Percentiles rank a stretch among this genome's conserved stretches.
Evolutionary conservation across 2,329 filamentous ascomycete genomes (phyloP).

Genomic region (Fusarium clavum): DNA sequence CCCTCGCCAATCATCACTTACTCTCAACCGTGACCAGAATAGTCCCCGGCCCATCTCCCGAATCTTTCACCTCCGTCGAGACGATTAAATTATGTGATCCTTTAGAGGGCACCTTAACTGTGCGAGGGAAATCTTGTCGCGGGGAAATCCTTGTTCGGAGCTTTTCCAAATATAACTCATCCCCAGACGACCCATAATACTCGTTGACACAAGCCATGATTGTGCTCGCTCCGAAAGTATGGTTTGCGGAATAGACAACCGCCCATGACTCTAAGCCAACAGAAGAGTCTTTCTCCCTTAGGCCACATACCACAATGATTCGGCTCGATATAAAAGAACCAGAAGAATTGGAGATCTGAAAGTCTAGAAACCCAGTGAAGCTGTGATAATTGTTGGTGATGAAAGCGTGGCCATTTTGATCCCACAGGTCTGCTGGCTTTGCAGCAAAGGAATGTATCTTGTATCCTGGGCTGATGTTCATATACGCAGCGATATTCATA

Average conservation of each 20-base stretch:
- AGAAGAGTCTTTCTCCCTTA: neutral
- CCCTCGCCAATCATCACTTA: too few species aligned
- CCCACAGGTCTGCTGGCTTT: conserved; percentile 10
- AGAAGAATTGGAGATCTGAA: neutral
- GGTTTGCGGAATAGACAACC: accelerated
- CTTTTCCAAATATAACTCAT: neutral
- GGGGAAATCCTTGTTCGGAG: neutral
- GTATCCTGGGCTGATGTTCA: neutral
- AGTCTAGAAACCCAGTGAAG: conserved; percentile 5
- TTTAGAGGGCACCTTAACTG: too few species aligned
- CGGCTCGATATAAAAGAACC: neutral
- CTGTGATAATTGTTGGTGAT: neutral
- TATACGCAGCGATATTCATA: neutral
- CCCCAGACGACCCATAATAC: conserved; percentile 2
- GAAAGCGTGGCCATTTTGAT: neutral
- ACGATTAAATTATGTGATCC: too few species aligned
- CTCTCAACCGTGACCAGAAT: too few species aligned
- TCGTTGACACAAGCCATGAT: neutral
- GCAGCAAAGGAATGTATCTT: neutral
- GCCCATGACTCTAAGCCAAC: neutral
- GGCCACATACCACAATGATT: neutral
- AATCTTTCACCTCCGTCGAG: too few species aligned
- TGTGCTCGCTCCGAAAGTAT: accelerated
- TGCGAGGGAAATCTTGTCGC: too few species aligned
- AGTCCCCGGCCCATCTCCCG: too few species aligned